Evolutionary conservation across 1,139 yeast genomes (phyloP), one percentile per base, ranked within the genome.

Genomic region (Lodderomyces pseudojiufengensis): DNA sequence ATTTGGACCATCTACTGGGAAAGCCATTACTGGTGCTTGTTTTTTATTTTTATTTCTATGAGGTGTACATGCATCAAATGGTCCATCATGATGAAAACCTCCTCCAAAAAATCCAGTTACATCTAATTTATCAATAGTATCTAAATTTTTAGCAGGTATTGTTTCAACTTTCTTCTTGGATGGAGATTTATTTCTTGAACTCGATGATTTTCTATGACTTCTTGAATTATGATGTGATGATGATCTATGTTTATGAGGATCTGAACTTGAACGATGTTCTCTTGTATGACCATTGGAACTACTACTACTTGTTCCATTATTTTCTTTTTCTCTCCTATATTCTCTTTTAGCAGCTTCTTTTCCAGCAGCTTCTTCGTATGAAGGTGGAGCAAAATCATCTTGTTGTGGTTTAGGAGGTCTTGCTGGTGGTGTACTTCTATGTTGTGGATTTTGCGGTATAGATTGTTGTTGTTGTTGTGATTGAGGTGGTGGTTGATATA

Each of bases 11-110:
- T 90, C 95, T 5, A 75, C 84, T 2, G 97, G 96, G 71, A 88
- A 92, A 1, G 98, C 98, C 66, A 80, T 71, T 18, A 92, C 96
- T 3, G 98, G 98, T 0, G 97, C 95, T 29, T 78, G 79, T 55
- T 79, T 82, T 21, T 65, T 66, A 55, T 84, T 76, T 62, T 84
- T 85, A 63, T 92, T 92, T 58, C 97, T 80, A 59, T 86, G 95
- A 5, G 98, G 97, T 5, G 95, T 84, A 61, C 97, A 90, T 2
- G 98, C 98, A 59, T 92, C 98, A 59, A 92, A 92, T 12, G 98
- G 98, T 10, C 98, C 98, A 61, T 92, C 98, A 59, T 92, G 98
- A 60, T 92, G 98, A 72, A 92, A 92, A 1, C 92, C 86, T 29
- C 86, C 82, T n/a, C 97, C 97, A 56, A 85, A 90, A 46, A 92